Base-by-base conservation (phyloP, 2,329 filamentous ascomycete species). In the Waltergamsia citrina region DNA sequence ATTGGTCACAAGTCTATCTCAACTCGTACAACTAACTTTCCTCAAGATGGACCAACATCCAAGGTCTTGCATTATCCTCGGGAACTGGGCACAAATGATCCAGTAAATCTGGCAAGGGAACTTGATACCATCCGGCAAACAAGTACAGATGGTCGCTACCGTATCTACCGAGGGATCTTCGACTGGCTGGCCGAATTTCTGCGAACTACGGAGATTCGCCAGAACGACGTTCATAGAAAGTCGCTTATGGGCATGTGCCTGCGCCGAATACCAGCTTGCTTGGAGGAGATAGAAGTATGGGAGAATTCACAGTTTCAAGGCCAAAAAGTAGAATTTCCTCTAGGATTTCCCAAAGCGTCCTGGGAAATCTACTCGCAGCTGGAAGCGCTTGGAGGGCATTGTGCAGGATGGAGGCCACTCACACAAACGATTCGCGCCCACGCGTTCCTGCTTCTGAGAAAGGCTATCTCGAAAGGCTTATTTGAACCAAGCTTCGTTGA, bases 191-290 rank as follows among this genome's bases (percentile, higher is more conserved):
- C 45, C 19, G 36, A 43, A 8, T 25, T 60, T 5, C 36, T 60
- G 24, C 46, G 40, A 16, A 44, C 47, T 7, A 59, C 54, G 7
- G 36, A 44, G 7, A 29, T 42, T 3, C 33, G 40, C 4, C 34
- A 29, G 3, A 34, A 45, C 16, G 41, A 48, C 15, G 26, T 44
- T 8, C 45, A 47, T 12, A 40, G 41, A 6, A 57, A 55, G 31
- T 58, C 57, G 8, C 43, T 60, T 4, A 37, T 60, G 7, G 49
- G 46, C n/a, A 53, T 60, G 47, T 60, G 57, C 25, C 40, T 60
- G 23, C 57, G 53, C 11, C 49, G 42, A 35, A 35, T 56, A 10
- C 51, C 53, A 4, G 42, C 41, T 7, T 51, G 48, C 16, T 29
- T 57, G 18, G 44, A 49, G 11, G 38, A 54, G 8, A 57, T 59